A percentile compares a stretch with the other conserved stretches of the same genome.
Evolutionary conservation across 164 flowering plant genomes (phyloP).

Genomic region (Dillenia suffruticosa): DNA sequence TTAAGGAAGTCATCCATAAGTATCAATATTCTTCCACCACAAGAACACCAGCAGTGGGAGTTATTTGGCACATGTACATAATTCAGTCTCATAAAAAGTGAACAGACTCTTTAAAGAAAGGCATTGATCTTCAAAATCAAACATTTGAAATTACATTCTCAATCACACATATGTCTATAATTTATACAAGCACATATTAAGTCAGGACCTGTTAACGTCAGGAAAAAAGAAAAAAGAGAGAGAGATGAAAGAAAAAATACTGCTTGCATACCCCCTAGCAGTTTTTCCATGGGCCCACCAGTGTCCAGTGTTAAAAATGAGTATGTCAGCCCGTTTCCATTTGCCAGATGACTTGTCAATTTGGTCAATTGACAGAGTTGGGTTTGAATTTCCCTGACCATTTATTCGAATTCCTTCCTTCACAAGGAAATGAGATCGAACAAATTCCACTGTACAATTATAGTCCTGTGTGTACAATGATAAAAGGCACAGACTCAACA

Average conservation of each 20-base stretch:
- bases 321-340: constrained; percentile 86
- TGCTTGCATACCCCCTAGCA: constrained; percentile 62
- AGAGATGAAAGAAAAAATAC: constrained; percentile 3
- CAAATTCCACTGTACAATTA: constrained; percentile 76
- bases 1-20: no score
- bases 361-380: constrained; percentile 72
- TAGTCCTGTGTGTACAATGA: constrained; percentile 48
- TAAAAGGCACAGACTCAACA: no score
- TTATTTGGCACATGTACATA: no score
- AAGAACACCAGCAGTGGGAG: no score
- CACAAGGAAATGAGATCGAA: constrained; percentile 91
- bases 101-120: no score
- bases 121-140: no score
- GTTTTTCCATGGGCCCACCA: constrained; percentile 99
- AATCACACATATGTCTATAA: no score
- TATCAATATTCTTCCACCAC: no score
- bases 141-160: no score
- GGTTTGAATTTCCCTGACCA: constrained; percentile 69
- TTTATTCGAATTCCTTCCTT: constrained; percentile 72
- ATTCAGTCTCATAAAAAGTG: no score
- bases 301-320: constrained; percentile 90
- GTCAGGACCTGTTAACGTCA: no score
- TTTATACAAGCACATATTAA: no score
- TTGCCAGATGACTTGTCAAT: constrained; percentile 68
- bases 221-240: not conserved